These are phyloP conservation scores for Mortierella hygrophila DNA, from an alignment of 192 early-diverging fungal genomes.

Conservation along the genomic window DNA sequence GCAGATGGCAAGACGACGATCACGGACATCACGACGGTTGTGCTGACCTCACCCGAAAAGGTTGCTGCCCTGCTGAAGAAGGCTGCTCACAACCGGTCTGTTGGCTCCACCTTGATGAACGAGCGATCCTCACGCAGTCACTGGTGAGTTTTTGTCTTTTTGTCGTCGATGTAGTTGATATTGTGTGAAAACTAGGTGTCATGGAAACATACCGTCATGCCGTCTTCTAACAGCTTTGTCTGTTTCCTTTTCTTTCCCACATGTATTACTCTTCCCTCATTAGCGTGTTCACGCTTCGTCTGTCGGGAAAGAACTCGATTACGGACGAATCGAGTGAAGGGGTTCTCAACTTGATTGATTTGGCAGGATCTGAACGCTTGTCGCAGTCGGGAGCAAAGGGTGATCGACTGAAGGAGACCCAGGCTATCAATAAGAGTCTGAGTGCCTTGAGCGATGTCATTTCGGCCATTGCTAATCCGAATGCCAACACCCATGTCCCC, in stretches of 20 bases:
- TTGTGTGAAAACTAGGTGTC: too few species aligned
- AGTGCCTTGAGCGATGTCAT: slow-evolving; percentile 94
- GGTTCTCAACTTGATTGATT: slow-evolving; percentile 92
- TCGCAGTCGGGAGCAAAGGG: slow-evolving; percentile 86
- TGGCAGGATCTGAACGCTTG: slow-evolving; percentile 95
- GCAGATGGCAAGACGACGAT: slow-evolving; percentile 83
- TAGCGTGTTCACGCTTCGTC: slow-evolving; percentile 90
- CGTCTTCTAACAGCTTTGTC: too few species aligned
- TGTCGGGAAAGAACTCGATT: slow-evolving; percentile 79
- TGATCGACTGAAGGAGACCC: slow-evolving; percentile 91
- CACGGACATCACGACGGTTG: slow-evolving; percentile 79
- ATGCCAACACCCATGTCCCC: slow-evolving; percentile 83
- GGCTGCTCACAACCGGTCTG: slow-evolving; percentile 88
- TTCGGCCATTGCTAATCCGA: slow-evolving; percentile 75
- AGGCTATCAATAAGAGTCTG: slow-evolving; percentile 97
- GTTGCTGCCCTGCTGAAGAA: slow-evolving; percentile 79
- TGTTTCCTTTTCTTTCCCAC: not conserved
- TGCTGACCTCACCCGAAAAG: slow-evolving; percentile 78
- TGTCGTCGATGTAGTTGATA: not conserved
- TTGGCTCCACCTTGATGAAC: slow-evolving; percentile 94
- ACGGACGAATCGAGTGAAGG: slow-evolving; percentile 82
- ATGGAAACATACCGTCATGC: too few species aligned
- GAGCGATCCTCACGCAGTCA: slow-evolving; percentile 94
- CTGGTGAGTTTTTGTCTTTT: slow-evolving; percentile 50
- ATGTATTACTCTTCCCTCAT: not conserved